Evolutionary conservation across 495 filamentous ascomycete genomes (phyloP).

Genomic region (Hyaloscypha finlandica): DNA sequence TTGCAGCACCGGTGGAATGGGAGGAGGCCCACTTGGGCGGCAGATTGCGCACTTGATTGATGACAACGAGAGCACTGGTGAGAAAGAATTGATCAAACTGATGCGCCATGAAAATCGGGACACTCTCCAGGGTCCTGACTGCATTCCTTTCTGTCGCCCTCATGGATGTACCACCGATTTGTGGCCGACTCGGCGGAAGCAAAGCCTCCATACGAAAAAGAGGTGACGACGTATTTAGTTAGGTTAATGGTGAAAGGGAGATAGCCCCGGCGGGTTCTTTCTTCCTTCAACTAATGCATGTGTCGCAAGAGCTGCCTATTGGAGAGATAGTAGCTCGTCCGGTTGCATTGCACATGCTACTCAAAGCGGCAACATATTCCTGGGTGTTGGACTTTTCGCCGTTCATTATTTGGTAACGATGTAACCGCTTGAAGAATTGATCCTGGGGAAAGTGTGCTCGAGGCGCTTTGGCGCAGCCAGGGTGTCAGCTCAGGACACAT

Average conservation of each 20-base stretch:
- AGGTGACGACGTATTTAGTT: not conserved
- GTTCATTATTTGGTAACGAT: not conserved
- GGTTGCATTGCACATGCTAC: not conserved
- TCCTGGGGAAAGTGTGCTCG: not conserved
- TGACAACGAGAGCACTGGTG: not conserved
- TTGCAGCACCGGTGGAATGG: not conserved
- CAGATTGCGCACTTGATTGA: constrained; percentile 3
- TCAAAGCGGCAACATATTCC: not conserved
- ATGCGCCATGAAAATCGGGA: not conserved
- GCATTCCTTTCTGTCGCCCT: not conserved
- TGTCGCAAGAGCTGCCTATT: not conserved
- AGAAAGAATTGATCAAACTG: not conserved
- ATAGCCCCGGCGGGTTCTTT: not conserved
- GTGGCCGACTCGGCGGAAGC: not conserved
- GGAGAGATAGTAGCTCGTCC: not conserved
- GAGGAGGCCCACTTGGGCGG: constrained; percentile 2
- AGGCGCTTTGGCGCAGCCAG: not conserved
- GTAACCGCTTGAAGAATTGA: not conserved
- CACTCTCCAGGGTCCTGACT: not conserved
- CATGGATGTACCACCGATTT: not conserved
- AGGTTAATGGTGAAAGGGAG: not conserved
- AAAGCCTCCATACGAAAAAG: not conserved
- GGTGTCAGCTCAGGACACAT: not conserved
- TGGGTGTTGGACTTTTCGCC: not conserved
- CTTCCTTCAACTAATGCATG: not conserved